Base-by-base conservation (phyloP, 2,329 filamentous ascomycete genomes). In the Colletotrichum nymphaeae region DNA sequence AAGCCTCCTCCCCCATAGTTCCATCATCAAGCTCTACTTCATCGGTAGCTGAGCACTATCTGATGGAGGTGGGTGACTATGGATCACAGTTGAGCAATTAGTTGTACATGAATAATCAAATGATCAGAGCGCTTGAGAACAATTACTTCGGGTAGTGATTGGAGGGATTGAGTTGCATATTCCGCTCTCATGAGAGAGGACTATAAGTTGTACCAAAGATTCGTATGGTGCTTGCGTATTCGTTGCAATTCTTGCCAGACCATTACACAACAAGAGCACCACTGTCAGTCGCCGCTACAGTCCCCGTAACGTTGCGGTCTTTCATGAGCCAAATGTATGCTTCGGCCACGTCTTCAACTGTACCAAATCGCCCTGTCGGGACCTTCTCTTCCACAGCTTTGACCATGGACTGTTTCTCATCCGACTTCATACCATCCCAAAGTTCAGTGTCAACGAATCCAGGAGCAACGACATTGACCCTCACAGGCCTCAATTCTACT, bases 401-500 rank as follows among this genome's bases (percentile, higher is more conserved):
- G 5, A 70, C 16, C 59, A 70, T 65, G n/a, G 5, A 16, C 28
- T 58, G 1, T 19, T 72, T 72, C 5, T 60, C 49, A 12, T 63
- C 69, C 24, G 58, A 46, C 28, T 64, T 52, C 53, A 53, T 70
- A 22, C 69, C 53, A 8, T 68, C 62, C 79, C 80, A 81, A 1
- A 81, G 73, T 26, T 52, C 69, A 14, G 80, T 80, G 53, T 77
- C 74, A 16, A 81, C 78, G 32, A 74, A 56, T 0, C 79, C 79
- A 3, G 78, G 79, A 67, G 78, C 76, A 8, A 81, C 79, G 42
- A 71, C 75, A 64, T 81, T 81, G 62, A 80, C 76, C 14, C 80
- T 77, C 26, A 78, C 37, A 0, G 79, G 79, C 32, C 70, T 72
- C 26, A 81, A 67, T 53, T 81, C 79, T 1, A 81, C 72, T 1